Base-by-base conservation (phyloP, 805 yeast genomes). In the Wickerhamiella occidentalis region DNA sequence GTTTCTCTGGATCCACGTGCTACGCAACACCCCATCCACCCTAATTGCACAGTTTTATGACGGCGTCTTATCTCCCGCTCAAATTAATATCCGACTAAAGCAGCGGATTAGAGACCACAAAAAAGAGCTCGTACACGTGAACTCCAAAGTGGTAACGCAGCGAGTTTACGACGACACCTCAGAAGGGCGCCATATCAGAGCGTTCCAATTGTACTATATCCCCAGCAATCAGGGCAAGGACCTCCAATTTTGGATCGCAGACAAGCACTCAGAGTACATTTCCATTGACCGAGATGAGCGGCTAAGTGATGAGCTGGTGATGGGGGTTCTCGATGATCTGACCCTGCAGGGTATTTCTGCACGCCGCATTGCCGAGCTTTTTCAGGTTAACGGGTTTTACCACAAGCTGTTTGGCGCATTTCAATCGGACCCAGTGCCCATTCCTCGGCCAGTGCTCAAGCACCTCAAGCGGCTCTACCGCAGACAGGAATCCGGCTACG, bases 181-280 rank as follows among this genome's bases (percentile, higher is more conserved):
- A 6, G 26, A 23, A 8, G 26, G 8, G 15, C 38, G 38, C 19
- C 5, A n/a, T 6, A 29, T 42, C 18, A 5, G 6, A 8, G 9
- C 37, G 13, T 18, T 42, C 21, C 6, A 17, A 6, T 15, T 42
- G 15, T 21, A 26, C 12, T 42, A 42, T 17, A 19, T 15, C 25
- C 46, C 46, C 13, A 23, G 26, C 3, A 30, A 42, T 29, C 46
- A 29, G 26, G 18, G 17, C 5, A 29, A 42, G 18, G 46, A 42
- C 7, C 26, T 42, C 17, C 25, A 42, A 6, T 26, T 19, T 11
- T 19, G 42, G 42, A 13, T 38, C 17, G 42, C 42, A 19, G 26
- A 38, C 17, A 7, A n/a, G 6, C 42, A 7, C 15, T 19, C 28
- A 13, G 26, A 38, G 28, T 22, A 21, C 42, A 13, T 42, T 6